Base-by-base conservation (phyloP, 2,329 filamentous ascomycete genomes). In the Ascocoryne sarcoides region DNA sequence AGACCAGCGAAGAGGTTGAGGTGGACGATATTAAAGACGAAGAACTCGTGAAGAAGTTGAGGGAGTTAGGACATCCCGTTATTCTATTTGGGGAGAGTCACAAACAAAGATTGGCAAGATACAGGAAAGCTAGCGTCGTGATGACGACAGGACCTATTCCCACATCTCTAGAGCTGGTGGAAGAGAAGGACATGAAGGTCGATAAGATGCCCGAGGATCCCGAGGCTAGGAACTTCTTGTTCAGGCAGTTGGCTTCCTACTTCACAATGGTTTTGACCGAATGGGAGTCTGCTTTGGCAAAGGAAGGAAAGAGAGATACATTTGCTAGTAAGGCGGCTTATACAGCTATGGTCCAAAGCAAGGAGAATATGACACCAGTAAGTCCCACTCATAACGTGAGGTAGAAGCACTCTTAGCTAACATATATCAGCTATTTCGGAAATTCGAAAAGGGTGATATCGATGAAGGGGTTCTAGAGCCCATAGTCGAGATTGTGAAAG, bases 201-300 rank as follows among this genome's bases (percentile, higher is more conserved):
- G 68, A 71, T 12, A 69, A 67, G 32, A 65, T 85, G 8, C 63
- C 73, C 1, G 69, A 73, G 53, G 83, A 89, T 51, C 67, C 66
- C 15, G 75, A 79, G 30, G 83, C 69, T 0, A 75, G 79, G 33
- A 67, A 73, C 32, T 88, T 83, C 62, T 67, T 98, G 30, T 90
- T 83, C 66, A 74, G 90, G 9, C 90, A 98, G 62, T 71, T 98
- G 41, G 85, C 84, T 15, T 92, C 85, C 36, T 98, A 95, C 68
- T 96, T 98, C 66, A 93, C 85, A 39, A 87, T 98, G 79, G 78
- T 98, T n/a, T 68, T 98, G 43, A 75, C 72, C 32, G 90, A 93
- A 61, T 98, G 93, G 82, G 78, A 89, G 53, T 59, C 67, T 30
- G 88, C 89, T 4, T 75, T 98, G 54, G 76, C 76, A 4, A 77